Conservation (phyloP, 352 stramenopile species). For the Elongisporangium undulatum region DNA sequence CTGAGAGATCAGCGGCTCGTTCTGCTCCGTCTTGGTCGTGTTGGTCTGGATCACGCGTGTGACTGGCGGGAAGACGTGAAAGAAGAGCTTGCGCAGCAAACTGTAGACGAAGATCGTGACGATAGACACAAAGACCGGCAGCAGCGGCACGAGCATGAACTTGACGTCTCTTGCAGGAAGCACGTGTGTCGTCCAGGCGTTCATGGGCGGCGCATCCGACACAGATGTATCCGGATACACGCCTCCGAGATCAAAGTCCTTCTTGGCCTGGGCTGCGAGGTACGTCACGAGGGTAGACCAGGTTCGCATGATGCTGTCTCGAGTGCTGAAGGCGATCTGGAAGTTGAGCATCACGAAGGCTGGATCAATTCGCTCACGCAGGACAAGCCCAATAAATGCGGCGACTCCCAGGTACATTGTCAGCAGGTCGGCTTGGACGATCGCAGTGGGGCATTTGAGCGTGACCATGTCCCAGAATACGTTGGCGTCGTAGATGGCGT, state of each 20-base stretch:
- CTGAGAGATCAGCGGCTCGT: background rate
- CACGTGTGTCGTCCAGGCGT: constrained; percentile 10
- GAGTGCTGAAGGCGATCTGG: no score
- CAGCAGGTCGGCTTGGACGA: constrained; percentile 21
- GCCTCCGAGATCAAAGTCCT: background rate
- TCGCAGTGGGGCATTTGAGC: background rate
- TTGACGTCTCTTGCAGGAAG: background rate
- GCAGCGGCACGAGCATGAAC: background rate
- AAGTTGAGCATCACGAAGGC: background rate
- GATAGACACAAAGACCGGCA: background rate
- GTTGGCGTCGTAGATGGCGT: constrained; percentile 12
- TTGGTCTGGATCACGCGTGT: background rate
- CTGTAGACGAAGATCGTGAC: background rate
- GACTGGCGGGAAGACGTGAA: background rate
- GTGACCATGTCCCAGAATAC: constrained; percentile 1
- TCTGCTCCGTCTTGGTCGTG: background rate
- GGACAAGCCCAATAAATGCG: constrained; percentile 14
- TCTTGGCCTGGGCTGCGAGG: no score
- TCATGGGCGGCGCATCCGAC: background rate
- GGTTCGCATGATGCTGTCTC: background rate
- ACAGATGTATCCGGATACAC: background rate
- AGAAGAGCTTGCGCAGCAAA: background rate
- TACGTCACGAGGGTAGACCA: no score
- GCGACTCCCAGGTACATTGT: constrained; percentile 24
- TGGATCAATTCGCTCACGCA: constrained; percentile 23